A percentile compares a stretch with the other conserved stretches of the same genome.
These are phyloP conservation scores for Pseudozyma sp. DNA, from an alignment of 1,284 basidiomycete species.

Conservation along the genomic window DNA sequence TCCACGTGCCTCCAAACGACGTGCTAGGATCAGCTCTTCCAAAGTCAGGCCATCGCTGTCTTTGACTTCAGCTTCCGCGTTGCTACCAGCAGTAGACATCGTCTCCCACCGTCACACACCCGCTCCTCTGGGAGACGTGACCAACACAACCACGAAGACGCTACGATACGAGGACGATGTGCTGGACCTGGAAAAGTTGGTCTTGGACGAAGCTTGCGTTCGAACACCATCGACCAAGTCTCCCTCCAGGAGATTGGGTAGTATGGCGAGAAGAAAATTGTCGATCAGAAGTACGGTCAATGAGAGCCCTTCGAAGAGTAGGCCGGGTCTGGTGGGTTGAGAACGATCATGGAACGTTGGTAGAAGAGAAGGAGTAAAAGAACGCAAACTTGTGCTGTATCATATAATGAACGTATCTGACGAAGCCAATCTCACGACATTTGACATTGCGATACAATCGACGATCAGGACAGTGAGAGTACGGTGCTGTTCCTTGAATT, in stretches of 20 bases:
- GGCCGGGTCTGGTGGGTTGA: too few species aligned
- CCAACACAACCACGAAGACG: background rate
- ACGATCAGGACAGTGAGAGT: too few species aligned
- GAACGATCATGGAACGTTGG: too few species aligned
- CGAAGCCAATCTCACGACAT: too few species aligned
- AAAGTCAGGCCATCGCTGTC: background rate
- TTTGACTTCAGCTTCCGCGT: background rate
- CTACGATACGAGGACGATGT: background rate
- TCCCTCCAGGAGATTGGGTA: background rate
- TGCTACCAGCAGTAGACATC: background rate
- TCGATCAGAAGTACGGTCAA: background rate
- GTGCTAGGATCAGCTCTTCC: conserved; percentile 7
- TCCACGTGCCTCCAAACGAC: conserved; percentile 21
- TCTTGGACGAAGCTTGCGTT: background rate
- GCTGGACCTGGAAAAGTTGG: background rate
- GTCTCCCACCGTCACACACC: background rate
- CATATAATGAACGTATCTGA: too few species aligned
- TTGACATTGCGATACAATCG: too few species aligned
- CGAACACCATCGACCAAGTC: background rate
- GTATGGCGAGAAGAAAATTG: too few species aligned
- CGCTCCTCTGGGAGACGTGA: background rate
- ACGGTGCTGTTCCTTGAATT: too few species aligned
- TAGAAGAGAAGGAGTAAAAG: too few species aligned
- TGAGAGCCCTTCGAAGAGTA: background rate
- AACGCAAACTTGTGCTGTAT: too few species aligned